Evolutionary conservation across 805 yeast genomes (phyloP).

Genomic region (Zygosaccharomyces gambellarensis): DNA sequence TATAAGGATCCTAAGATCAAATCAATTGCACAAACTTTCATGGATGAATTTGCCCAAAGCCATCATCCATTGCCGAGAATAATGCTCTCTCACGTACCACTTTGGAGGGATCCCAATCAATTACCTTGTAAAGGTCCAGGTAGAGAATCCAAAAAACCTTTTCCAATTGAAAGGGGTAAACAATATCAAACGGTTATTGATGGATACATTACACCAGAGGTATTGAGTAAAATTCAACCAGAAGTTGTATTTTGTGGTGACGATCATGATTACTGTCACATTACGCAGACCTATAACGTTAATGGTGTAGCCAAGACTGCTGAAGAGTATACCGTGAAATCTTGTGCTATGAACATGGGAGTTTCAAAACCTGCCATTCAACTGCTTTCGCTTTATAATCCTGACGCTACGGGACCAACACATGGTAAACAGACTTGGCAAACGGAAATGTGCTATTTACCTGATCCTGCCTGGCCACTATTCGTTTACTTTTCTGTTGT

Average conservation of each 20-base stretch:
- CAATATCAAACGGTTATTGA: constrained; percentile 92
- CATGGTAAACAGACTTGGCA: constrained; percentile 28
- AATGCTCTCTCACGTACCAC: constrained; percentile 81
- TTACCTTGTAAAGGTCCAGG: constrained; percentile 64
- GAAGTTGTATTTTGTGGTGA: constrained; percentile 79
- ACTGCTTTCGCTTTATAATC: constrained; percentile 60
- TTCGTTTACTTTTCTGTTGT: constrained; percentile 33
- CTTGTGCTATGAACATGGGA: constrained; percentile 92
- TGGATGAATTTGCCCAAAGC: constrained; percentile 37
- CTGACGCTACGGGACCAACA: constrained; percentile 24
- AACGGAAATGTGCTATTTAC: constrained; percentile 53
- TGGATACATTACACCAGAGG: constrained; percentile 49
- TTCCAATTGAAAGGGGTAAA: constrained; percentile 68
- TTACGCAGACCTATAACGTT: constrained; percentile 44
- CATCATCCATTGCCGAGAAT: constrained; percentile 50
- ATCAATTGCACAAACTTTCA: constrained; percentile 47
- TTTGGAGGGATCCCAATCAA: constrained; percentile 59
- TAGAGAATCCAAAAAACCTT: constrained; percentile 61
- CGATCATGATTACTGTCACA: constrained; percentile 93
- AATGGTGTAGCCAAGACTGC: constrained; percentile 31
- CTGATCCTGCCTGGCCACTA: constrained; percentile 47
- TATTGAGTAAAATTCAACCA: constrained; percentile 61
- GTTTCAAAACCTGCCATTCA: constrained; percentile 82
- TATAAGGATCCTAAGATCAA: constrained; percentile 42
- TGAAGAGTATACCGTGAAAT: constrained; percentile 82